Evolutionary conservation across 2,329 filamentous ascomycete genomes (phyloP).

Genomic region (Waltergamsia citrina): DNA sequence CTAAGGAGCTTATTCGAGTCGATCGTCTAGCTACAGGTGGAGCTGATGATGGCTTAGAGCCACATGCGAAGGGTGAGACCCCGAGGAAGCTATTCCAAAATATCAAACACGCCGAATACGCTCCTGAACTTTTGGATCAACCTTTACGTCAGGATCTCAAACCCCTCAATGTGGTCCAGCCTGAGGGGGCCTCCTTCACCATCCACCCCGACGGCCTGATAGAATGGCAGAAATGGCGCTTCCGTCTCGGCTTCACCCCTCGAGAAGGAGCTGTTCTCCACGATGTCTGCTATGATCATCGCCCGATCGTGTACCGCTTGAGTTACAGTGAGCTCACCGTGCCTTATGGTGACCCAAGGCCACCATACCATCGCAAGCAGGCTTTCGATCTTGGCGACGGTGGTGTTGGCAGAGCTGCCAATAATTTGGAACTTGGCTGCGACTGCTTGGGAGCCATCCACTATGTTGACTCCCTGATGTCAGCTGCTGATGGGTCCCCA

Average conservation of each 20-base stretch:
- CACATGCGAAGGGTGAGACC: slow-evolving; percentile 19
- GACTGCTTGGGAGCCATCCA: slow-evolving; percentile 63
- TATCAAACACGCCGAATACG: slow-evolving; percentile 31
- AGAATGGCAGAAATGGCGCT: slow-evolving; percentile 59
- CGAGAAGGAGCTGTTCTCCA: slow-evolving; percentile 64
- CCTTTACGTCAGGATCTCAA: slow-evolving; percentile 46
- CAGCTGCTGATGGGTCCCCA: slow-evolving; percentile 42
- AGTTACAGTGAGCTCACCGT: slow-evolving; percentile 63
- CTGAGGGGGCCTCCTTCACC: slow-evolving; percentile 57
- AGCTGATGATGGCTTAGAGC: slow-evolving; percentile 31
- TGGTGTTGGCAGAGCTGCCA: slow-evolving; percentile 56
- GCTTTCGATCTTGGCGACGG: slow-evolving; percentile 66
- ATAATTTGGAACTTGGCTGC: slow-evolving; percentile 59
- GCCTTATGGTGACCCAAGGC: slow-evolving; percentile 56
- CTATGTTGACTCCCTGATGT: slow-evolving; percentile 48
- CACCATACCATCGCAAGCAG: slow-evolving; percentile 59
- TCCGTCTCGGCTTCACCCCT: slow-evolving; percentile 60
- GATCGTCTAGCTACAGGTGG: slow-evolving; percentile 45
- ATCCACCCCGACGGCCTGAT: slow-evolving; percentile 39
- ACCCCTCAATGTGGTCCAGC: slow-evolving; percentile 63
- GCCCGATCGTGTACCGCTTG: slow-evolving; percentile 57
- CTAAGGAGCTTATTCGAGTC: slow-evolving; percentile 44
- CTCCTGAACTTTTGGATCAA: slow-evolving; percentile 38
- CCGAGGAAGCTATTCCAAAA: slow-evolving; percentile 36
- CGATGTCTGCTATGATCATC: slow-evolving; percentile 57